These are phyloP conservation scores for Bromus sterilis DNA, from an alignment of 176 grass and related monocot genomes.

Conservation along the genomic window DNA sequence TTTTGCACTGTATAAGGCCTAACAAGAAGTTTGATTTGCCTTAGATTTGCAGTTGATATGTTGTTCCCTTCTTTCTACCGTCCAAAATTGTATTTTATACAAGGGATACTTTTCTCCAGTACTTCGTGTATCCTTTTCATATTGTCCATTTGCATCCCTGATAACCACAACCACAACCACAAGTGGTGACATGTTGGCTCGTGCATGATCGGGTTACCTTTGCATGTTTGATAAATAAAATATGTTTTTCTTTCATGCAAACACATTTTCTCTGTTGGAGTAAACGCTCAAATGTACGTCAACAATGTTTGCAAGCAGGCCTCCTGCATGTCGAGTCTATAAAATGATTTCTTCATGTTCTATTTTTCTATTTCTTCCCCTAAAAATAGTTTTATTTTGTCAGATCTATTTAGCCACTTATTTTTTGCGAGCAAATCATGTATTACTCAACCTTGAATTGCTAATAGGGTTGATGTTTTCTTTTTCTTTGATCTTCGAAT, in stretches of 20 bases:
- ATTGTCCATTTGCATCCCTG: not conserved
- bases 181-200: not conserved
- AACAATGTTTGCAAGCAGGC: not conserved
- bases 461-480: too few relatives aligned
- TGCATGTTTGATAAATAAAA: not conserved
- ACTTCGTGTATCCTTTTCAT: not conserved
- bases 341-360: too few relatives aligned
- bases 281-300: not conserved
- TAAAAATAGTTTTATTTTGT: too few relatives aligned
- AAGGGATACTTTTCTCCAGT: not conserved
- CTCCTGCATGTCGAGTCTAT: not conserved
- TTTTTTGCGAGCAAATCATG: too few relatives aligned
- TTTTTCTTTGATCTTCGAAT: too few relatives aligned
- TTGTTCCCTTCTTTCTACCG: not conserved
- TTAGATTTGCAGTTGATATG: not conserved
- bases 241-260: too few relatives aligned
- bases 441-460: too few relatives aligned
- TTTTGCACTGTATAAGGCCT: too few relatives aligned
- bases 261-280: not conserved
- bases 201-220: not conserved
- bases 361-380: too few relatives aligned
- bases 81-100: not conserved
- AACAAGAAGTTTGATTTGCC: not conserved
- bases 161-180: too few relatives aligned
- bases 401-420: too few relatives aligned